phyloP scores from a whole-genome alignment of 2,329 filamentous ascomycete species.

The Pseudogymnoascus sp. region DNA sequence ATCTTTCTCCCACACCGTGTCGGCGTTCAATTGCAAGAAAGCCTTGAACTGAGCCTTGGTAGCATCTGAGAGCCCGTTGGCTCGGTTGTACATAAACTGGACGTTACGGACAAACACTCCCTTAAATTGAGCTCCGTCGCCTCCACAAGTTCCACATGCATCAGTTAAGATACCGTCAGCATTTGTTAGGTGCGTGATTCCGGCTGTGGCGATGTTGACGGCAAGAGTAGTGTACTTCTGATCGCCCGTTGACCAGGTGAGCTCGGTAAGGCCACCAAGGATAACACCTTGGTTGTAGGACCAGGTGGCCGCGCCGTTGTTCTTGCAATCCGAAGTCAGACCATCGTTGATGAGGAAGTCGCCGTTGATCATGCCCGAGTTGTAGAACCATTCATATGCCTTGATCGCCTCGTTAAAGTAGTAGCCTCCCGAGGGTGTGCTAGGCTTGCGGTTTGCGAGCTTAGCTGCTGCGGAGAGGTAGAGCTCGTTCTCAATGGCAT shows the following conservation, averaged over 20 bases:
- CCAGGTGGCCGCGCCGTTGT: conserved; percentile 37
- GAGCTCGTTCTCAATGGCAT: conserved; percentile 49
- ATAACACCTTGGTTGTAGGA: conserved; percentile 56
- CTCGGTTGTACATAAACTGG: conserved; percentile 42
- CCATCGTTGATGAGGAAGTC: conserved; percentile 47
- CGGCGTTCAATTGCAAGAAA: conserved; percentile 54
- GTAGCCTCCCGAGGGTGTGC: conserved; percentile 39
- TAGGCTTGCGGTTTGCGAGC: conserved; percentile 47
- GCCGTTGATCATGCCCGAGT: conserved; percentile 38
- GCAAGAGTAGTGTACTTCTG: conserved; percentile 38
- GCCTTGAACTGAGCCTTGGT: conserved; percentile 41
- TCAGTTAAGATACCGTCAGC: conserved; percentile 44
- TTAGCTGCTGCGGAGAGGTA: conserved; percentile 47
- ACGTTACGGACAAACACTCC: conserved; percentile 62
- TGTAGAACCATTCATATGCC: conserved; percentile 44
- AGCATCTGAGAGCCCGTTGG: conserved; percentile 28
- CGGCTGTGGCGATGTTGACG: conserved; percentile 45
- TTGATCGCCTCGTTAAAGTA: conserved; percentile 47
- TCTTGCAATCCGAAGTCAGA: conserved; percentile 41
- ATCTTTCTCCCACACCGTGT: conserved; percentile 56
- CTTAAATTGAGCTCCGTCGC: conserved; percentile 59
- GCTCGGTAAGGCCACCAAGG: conserved; percentile 50
- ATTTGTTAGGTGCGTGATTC: conserved; percentile 39
- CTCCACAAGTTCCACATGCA: conserved; percentile 39
- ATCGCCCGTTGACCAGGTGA: conserved; percentile 41